Base-by-base conservation (phyloP, 768 basidiomycete genomes). In the Bullera alba region DNA sequence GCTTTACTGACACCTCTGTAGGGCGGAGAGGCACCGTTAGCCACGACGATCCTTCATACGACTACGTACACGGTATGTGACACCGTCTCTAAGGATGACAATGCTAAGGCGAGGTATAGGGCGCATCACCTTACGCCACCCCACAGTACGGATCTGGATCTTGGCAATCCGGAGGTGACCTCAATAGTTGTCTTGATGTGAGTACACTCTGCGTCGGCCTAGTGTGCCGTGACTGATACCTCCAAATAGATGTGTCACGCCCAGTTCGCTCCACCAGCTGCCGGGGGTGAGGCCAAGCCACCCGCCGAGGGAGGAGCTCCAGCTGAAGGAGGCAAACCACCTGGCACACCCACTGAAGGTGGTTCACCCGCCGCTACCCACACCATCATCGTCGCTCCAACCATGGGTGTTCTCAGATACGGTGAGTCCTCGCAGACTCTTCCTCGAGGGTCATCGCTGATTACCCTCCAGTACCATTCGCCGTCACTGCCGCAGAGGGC, bases 301-400 rank as follows among this genome's bases (percentile, higher is more conserved):
- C 10, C n/a, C 10, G 32, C 10, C n/a, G 32, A 34, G n/a, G n/a
- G 10, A 34, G 32, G 32, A 10, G 10, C 32, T 10, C 10, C 10
- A 10, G 10, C 10, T 10, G 32, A 10, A 10, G n/a, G 10, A n/a
- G 32, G 10, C 32, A 34, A 34, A 10, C 10, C 10, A 34, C n/a
- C 32, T 34, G 32, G n/a, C n/a, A n/a, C 32, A 34, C 32, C 32
- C n/a, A 34, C 32, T 10, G 32, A 10, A 10, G n/a, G 10, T 10
- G 32, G n/a, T 10, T 10, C 32, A n/a, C 32, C 50, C n/a, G 17
- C 51, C 12, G 48, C 45, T 8, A 62, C 61, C 10, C 60, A 65
- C 38, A 62, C 60, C 0, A 47, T 65, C 36, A 54, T 66, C 26
- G 61, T 63, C 4, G 64, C 64, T 16, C 64, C 64, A 1, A 58